Evolutionary conservation across 1,284 basidiomycete genomes (phyloP).

Genomic region (Cutaneotrichosporon sp.): DNA sequence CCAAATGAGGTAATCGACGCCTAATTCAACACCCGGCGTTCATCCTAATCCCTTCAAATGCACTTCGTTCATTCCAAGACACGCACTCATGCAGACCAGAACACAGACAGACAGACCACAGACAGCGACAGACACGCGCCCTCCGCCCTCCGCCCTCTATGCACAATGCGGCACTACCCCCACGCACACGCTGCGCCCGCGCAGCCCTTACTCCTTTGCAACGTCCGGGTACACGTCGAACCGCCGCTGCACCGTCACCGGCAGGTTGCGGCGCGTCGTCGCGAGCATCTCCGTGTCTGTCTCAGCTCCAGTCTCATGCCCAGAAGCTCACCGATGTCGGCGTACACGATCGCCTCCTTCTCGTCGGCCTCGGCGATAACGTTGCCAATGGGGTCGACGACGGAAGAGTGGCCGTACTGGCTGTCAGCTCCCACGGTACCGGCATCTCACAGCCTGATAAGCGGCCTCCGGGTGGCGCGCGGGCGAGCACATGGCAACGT

Average conservation of each 20-base stretch:
- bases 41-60: not conserved
- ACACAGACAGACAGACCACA: not conserved
- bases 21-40: no score
- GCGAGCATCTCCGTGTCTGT: constrained; percentile 73
- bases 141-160: constrained; percentile 2
- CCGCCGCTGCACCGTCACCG: constrained; percentile 81
- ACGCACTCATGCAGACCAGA: not conserved
- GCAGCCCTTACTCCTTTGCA: constrained; percentile 21
- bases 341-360: constrained; percentile 76
- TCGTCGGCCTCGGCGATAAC: constrained; percentile 77
- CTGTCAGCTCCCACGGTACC: constrained; percentile 1
- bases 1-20: not conserved
- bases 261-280: constrained; percentile 75
- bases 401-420: constrained; percentile 89
- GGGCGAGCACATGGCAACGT: constrained; percentile 92
- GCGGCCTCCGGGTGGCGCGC: constrained; percentile 77
- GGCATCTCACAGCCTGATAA: constrained; percentile 75
- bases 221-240: constrained; percentile 91
- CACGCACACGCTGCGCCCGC: not conserved
- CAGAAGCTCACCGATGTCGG: constrained; percentile 68
- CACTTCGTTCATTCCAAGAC: not conserved
- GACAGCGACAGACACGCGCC: no score
- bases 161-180: not conserved
- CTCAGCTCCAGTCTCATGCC: no score
- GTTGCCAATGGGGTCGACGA: constrained; percentile 85